These are phyloP conservation scores for Globisporangium nunn DNA, from an alignment of 352 stramenopile genomes.

Conservation along the genomic window DNA sequence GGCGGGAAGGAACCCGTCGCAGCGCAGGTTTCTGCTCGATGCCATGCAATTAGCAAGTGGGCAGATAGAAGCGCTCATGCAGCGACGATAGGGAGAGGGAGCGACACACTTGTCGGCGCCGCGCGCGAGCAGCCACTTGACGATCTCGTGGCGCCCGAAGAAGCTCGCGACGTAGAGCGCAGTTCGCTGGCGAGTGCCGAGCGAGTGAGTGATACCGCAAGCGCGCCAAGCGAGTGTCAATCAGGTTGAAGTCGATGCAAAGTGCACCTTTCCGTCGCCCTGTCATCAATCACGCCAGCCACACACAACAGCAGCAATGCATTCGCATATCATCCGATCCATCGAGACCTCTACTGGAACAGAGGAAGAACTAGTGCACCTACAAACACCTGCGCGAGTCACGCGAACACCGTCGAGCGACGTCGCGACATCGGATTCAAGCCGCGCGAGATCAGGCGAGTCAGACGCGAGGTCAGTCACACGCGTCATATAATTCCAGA, in stretches of 20 bases:
- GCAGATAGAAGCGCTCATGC: neutral
- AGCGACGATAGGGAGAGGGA: too few species aligned
- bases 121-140: conserved; percentile 33
- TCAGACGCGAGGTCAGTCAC: neutral
- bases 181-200: conserved; percentile 25
- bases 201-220: neutral
- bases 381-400: neutral
- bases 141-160: conserved; percentile 43
- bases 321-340: conserved; percentile 1
- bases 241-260: neutral
- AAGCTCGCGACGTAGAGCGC: conserved; percentile 66
- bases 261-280: conserved; percentile 13
- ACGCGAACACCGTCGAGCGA: neutral
- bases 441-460: neutral
- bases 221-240: neutral
- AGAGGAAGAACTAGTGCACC: neutral
- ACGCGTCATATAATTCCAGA: neutral
- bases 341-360: neutral
- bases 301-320: too few species aligned
- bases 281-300: neutral
- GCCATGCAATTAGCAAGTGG: neutral
- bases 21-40: conserved; percentile 34
- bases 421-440: neutral
- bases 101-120: conserved; percentile 55
- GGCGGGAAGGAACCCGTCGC: conserved; percentile 30